Evolutionary conservation across 352 stramenopile genomes (phyloP), one percentile per base, ranked within the genome.

Genomic region (Ophiocytium majus): DNA sequence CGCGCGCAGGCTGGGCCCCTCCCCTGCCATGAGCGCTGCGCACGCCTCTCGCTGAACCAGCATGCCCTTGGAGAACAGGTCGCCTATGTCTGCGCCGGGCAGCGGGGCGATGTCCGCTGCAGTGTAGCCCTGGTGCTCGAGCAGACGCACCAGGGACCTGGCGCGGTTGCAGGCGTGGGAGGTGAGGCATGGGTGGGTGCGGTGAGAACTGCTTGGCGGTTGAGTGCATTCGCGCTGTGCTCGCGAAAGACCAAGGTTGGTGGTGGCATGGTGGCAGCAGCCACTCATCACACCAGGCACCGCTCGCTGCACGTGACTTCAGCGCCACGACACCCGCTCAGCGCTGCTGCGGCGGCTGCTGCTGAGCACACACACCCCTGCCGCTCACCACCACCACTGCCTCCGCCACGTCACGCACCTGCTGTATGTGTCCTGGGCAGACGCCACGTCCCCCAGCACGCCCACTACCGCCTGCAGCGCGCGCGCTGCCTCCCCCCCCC

Each of bases 391-490:
- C n/a, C n/a, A n/a, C n/a, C n/a, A n/a, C n/a, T n/a, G n/a, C n/a
- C n/a, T n/a, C n/a, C n/a, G n/a, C n/a, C n/a, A n/a, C n/a, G n/a
- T n/a, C n/a, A 5, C 66, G 5, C 66, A 78, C 66, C 66, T 78
- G 32, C 32, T 43, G 35, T 78, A 78, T 17, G 32, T 14, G 5
- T 78, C 66, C 66, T 78, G 66, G 5, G 66, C 66, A 5, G 66
- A 78, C 32, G 35, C 35, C 5, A 84, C 81, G 63, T 86, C 82
- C 34, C 76, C 82, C 31, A 86, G 82, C 34, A 34, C 81, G 31
- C 75, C 81, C 35, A 34, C 83, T 10, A 86, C 71, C 35, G 76
- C 82, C 32, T 86, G 82, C 32, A 86, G n/a, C 19, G 80, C 50
- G 23, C 79, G 76, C 17, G 81, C 63, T 1, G 79, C 66, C 43